Evolutionary conservation across 371 early-diverging fungal genomes (phyloP), one percentile per base, ranked within the genome.

Genomic region (Catenaria anguillulae): DNA sequence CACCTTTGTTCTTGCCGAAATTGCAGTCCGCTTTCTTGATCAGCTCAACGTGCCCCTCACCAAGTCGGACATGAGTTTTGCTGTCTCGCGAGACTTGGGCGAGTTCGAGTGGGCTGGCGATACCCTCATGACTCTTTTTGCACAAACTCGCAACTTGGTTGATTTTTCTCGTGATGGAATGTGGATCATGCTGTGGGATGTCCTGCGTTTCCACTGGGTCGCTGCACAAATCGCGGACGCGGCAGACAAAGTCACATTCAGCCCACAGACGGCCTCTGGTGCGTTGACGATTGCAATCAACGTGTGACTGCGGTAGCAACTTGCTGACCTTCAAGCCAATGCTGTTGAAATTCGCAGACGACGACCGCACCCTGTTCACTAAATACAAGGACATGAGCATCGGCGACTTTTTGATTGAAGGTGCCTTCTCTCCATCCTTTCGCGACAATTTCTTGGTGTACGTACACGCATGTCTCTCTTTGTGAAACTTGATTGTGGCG

Each of bases 61-160:
- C 10, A 60, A 43, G 13, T 75, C 77, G 5, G 70, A 76, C 56
- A 84, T 84, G 84, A 65, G 70, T 29, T 82, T 84, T 64, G 48
- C 75, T 31, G 77, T 84, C 26, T 79, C 78, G 33, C 69, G 77
- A 29, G 72, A 80, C 67, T 35, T 56, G n/a, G 82, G 82, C n/a
- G 72, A 68, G 40, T 77, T 84, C 52, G 84, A 84, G 65, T 84
- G 81, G 81, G 67, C 73, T n/a, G 83, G 82, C 19, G 70, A 68
- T 34, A 75, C 70, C 62, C 61, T 78, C 50, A 54, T 63, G 54
- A 74, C 75, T 5, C 67, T 84, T 0, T 84, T 84, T 67, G 71
- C 71, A 5, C 79, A 83, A 60, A 26, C 66, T 34, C 33, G 58
- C 21, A 84, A 82, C 65, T 37, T 81, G 50, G 55, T 72, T 34